Evolutionary conservation across 2,329 filamentous ascomycete genomes (phyloP).

Genomic region (Nigrospora osmanthi): DNA sequence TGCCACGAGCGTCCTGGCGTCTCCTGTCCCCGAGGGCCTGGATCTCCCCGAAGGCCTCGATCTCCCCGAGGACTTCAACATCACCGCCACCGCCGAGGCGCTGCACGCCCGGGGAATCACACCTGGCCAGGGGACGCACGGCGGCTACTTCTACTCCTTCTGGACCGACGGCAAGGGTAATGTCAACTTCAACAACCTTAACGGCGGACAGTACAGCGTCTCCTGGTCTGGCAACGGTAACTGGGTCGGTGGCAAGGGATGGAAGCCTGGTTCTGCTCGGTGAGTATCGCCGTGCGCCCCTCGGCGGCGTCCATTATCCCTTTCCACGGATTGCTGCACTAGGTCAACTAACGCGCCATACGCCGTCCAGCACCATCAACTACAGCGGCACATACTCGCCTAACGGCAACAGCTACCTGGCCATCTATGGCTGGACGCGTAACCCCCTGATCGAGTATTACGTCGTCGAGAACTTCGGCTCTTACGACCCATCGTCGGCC

Average conservation of each 20-base stretch:
- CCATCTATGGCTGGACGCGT: constrained; percentile 29
- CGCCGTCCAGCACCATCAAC: constrained; percentile 30
- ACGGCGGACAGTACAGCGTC: constrained; percentile 39
- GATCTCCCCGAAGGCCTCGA: not conserved
- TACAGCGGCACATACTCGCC: constrained; percentile 39
- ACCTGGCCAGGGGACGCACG: not conserved
- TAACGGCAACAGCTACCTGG: constrained; percentile 34
- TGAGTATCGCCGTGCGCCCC: not conserved
- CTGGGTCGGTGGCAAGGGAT: constrained; percentile 41
- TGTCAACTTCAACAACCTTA: constrained; percentile 48
- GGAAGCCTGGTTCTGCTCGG: constrained; percentile 23
- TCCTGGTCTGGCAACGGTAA: constrained; percentile 37
- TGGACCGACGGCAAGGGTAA: constrained; percentile 45
- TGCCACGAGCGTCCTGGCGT: not conserved
- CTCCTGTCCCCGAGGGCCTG: not conserved
- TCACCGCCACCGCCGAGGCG: not conserved
- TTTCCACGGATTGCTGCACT: too few species aligned
- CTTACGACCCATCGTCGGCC: constrained; percentile 30
- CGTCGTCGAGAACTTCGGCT: constrained; percentile 34
- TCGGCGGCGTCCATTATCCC: too few species aligned
- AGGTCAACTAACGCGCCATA: too few species aligned
- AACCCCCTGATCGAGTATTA: constrained; percentile 30
- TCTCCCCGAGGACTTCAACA: not conserved
- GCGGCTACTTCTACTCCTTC: constrained; percentile 28
- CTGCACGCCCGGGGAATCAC: not conserved